These are phyloP conservation scores for Castanea mollissima DNA, from an alignment of 306 rosid genomes.

Conservation along the genomic window DNA sequence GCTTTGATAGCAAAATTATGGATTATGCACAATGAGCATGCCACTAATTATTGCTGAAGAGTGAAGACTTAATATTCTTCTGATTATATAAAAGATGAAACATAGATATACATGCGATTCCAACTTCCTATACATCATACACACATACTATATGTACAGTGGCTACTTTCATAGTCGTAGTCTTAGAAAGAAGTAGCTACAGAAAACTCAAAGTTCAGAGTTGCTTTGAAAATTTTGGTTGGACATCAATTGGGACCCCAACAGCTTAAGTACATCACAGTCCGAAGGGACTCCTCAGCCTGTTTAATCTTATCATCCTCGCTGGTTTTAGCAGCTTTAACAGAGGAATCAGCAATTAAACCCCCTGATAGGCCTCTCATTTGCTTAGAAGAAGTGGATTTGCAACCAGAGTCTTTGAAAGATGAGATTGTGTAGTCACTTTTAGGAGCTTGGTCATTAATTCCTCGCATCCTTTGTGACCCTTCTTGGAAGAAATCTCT, in stretches of 20 bases:
- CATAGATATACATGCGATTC: background rate
- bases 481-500: background rate
- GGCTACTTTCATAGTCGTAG: background rate
- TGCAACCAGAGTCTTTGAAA: background rate
- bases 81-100: background rate
- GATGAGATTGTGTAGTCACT: slow-evolving; percentile 10
- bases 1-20: background rate
- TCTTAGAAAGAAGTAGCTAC: background rate
- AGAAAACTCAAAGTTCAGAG: background rate
- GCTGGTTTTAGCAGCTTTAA: background rate
- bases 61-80: too few species aligned
- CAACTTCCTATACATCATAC: background rate
- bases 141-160: background rate
- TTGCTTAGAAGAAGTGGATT: background rate
- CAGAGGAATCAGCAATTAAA: background rate
- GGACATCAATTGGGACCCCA: slow-evolving; percentile 6
- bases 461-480: slow-evolving; percentile 13
- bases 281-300: slow-evolving; percentile 10
- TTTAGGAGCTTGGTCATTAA: slow-evolving; percentile 8
- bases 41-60: background rate
- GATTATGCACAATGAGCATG: background rate
- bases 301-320: slow-evolving; percentile 12
- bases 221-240: background rate
- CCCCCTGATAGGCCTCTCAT: background rate
- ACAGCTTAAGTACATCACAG: slow-evolving; percentile 15